A percentile compares a stretch with the other conserved stretches of the same genome.
These are phyloP conservation scores for Gaeumannomyces tritici DNA, from an alignment of 2,329 filamentous ascomycete species.

Conservation along the genomic window DNA sequence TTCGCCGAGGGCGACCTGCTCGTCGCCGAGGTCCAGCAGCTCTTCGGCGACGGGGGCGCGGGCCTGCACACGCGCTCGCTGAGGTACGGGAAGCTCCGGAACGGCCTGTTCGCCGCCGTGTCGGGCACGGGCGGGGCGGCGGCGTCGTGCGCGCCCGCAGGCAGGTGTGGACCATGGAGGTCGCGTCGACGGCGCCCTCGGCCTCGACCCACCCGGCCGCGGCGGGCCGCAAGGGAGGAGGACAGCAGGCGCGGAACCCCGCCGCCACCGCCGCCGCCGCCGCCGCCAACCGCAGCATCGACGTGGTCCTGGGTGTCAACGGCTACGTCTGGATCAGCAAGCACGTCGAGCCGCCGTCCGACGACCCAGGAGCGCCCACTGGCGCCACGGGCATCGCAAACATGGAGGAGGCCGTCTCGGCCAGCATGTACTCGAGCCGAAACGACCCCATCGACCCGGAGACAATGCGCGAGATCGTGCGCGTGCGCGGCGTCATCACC, in stretches of 20 bases:
- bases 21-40: slow-evolving; percentile 86
- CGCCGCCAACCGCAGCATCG: slow-evolving; percentile 53
- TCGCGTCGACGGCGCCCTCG: slow-evolving; percentile 18
- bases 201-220: neutral
- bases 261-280: too few relatives aligned
- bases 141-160: slow-evolving; percentile 76
- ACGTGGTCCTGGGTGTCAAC: slow-evolving; percentile 88
- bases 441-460: slow-evolving; percentile 74
- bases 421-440: slow-evolving; percentile 86
- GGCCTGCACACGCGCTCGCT: slow-evolving; percentile 81
- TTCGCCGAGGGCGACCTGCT: slow-evolving; percentile 92
- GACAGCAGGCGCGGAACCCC: too few relatives aligned
- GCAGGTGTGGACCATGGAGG: slow-evolving; percentile 77
- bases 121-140: slow-evolving; percentile 66
- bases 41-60: slow-evolving; percentile 79
- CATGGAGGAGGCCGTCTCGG: slow-evolving; percentile 78
- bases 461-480: slow-evolving; percentile 80
- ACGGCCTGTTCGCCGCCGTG: slow-evolving; percentile 81
- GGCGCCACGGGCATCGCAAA: slow-evolving; percentile 56
- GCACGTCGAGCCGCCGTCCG: slow-evolving; percentile 55
- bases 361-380: slow-evolving; percentile 19
- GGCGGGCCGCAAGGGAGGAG: slow-evolving; percentile 29
- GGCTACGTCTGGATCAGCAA: slow-evolving; percentile 94
- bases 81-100: slow-evolving; percentile 91
- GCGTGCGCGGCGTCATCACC: slow-evolving; percentile 71